Base-by-base conservation (phyloP, 768 basidiomycete genomes). In the Sporobolomyces roseus region DNA sequence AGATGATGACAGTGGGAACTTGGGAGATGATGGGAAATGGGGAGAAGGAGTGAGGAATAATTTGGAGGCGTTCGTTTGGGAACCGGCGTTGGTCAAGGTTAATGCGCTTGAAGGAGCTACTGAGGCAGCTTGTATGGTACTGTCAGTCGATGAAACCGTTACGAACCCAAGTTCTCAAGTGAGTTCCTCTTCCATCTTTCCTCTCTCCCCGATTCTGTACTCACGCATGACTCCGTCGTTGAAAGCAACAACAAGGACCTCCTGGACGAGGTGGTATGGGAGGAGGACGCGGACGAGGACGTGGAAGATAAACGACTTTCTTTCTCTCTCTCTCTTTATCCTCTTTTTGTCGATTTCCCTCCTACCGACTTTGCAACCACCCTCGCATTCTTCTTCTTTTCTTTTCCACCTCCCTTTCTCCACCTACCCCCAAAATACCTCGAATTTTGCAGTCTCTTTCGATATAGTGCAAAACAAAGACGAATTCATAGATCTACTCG, bases 61-160 rank as follows among this genome's bases (percentile, higher is more conserved):
- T 80, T 87, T 98, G 87, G 91, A 91, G 60, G 89, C 90, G 51
- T 99, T 98, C 76, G 94, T 99, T 12, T 98, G 96, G 94, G 96
- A 98, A 78, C 94, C 96, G 21, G 88, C 88, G 71, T 82, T 98
- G 66, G 90, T 98, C 76, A 99, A 98, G 81, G 80, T 87, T 52
- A 99, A 99, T 76, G 96, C 96, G 29, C 87, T 99, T 76, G 88
- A 86, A 78, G 94, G 93, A 76, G 96, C 96, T 8, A 84, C 90
- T 14, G 96, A 99, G 80, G 96, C 96, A 14, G 94, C 96, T 16
- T 97, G 90, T 79, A 79, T 99, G 78, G 91, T 98, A 74, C 81
- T 99, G 65, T 93, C 90, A 72, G 90, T 99, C 4, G 96, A 99
- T 76, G 96, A 99, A 82, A 99, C 96, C 8, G 93, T 98, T 33